Evolutionary conservation across 2,329 filamentous ascomycete genomes (phyloP).

Genomic region (Aspergillus sp.): DNA sequence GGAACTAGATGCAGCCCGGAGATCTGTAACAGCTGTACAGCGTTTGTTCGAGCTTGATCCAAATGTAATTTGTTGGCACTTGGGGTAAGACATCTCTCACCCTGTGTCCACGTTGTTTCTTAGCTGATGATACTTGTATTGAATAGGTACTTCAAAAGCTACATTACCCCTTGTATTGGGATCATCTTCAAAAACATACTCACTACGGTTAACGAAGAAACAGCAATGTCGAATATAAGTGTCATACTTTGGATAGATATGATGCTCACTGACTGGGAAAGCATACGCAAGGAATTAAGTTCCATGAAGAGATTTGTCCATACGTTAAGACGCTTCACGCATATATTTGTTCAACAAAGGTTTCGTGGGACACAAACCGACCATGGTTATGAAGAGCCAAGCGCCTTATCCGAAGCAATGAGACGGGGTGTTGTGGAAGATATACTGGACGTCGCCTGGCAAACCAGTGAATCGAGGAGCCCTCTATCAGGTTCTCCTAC

Average conservation of each 20-base stretch:
- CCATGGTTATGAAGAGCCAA: too few relatives aligned
- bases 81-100: not conserved
- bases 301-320: not conserved
- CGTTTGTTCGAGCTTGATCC: not conserved
- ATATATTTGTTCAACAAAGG: too few relatives aligned
- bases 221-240: not conserved
- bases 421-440: too few relatives aligned
- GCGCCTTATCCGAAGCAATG: too few relatives aligned
- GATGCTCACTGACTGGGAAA: not conserved
- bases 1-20: not conserved
- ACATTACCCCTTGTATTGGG: not conserved
- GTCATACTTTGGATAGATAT: not conserved
- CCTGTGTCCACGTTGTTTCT: too few relatives aligned
- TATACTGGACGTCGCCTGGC: too few relatives aligned
- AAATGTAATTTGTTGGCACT: not conserved
- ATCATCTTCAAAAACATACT: not conserved
- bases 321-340: not conserved
- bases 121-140: too few relatives aligned
- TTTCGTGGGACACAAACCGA: too few relatives aligned
- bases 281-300: not conserved
- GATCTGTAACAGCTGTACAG: not conserved
- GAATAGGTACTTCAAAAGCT: not conserved
- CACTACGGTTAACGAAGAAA: not conserved
- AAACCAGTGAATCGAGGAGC: too few relatives aligned
- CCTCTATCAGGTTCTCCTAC: too few relatives aligned